A percentile compares a stretch with the other conserved stretches of the same genome.
phyloP scores from a whole-genome alignment of 371 early-diverging fungal genomes.

The Fennellomyces sp. region DNA sequence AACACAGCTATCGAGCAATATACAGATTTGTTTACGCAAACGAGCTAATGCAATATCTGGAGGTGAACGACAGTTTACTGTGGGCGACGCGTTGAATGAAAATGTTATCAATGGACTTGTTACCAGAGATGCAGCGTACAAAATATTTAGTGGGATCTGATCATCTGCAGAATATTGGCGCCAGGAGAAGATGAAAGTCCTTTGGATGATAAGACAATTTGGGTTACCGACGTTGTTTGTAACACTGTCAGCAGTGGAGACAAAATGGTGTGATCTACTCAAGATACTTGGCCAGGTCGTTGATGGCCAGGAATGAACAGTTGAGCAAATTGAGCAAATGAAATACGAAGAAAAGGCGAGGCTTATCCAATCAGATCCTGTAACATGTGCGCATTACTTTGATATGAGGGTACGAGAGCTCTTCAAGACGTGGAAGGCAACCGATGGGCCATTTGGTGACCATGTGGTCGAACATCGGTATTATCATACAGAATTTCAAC shows the following conservation, averaged over 20 bases:
- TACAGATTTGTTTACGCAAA: too few relatives aligned
- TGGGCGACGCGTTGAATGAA: background rate
- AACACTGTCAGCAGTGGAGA: constrained; percentile 9
- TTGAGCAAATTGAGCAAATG: background rate
- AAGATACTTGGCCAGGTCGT: constrained; percentile 1
- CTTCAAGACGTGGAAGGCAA: constrained; percentile 1
- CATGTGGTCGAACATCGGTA: background rate
- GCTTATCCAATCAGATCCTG: constrained; percentile 8
- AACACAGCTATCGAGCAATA: too few relatives aligned
- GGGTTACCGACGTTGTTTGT: constrained; percentile 7
- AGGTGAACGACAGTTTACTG: background rate
- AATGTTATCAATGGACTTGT: background rate
- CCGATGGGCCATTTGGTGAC: constrained; percentile 7
- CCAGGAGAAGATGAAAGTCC: constrained; percentile 1
- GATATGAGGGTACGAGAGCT: constrained; percentile 4
- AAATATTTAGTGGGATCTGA: background rate
- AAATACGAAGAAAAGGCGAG: background rate
- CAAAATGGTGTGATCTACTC: constrained; percentile 7
- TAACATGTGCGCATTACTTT: constrained; percentile 9
- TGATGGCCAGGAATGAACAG: background rate
- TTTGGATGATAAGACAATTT: constrained; percentile 12
- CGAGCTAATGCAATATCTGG: too few relatives aligned
- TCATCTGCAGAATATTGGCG: background rate
- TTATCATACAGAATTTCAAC: constrained; percentile 10
- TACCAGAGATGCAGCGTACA: background rate